Evolutionary conservation across 2,329 filamentous ascomycete genomes (phyloP).

Genomic region (Penicillium sp.): DNA sequence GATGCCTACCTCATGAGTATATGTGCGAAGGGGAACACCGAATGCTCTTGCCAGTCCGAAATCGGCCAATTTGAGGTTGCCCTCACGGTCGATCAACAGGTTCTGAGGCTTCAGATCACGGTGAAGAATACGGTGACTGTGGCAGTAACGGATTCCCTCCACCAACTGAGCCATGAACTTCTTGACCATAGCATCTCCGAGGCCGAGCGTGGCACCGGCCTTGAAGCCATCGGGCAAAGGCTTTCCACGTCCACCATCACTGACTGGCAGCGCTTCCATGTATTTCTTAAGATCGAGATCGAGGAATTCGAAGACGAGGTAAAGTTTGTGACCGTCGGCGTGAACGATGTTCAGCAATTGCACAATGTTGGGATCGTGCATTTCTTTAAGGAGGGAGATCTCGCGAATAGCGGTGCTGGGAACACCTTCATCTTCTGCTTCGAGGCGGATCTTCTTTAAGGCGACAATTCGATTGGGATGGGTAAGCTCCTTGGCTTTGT

Average conservation of each 20-base stretch:
- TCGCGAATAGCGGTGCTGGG: slow-evolving; percentile 92
- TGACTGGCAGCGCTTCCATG: slow-evolving; percentile 86
- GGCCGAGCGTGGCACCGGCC: slow-evolving; percentile 65
- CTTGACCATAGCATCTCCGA: slow-evolving; percentile 81
- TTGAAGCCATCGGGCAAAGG: slow-evolving; percentile 76
- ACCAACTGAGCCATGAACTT: slow-evolving; percentile 91
- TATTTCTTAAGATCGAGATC: slow-evolving; percentile 94
- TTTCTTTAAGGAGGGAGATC: slow-evolving; percentile 91
- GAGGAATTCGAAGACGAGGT: slow-evolving; percentile 89
- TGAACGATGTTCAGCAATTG: slow-evolving; percentile 89
- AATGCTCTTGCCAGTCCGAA: slow-evolving; percentile 89
- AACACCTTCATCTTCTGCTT: slow-evolving; percentile 92
- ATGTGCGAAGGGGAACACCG: slow-evolving; percentile 85
- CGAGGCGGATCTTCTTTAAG: slow-evolving; percentile 92
- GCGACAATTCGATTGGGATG: slow-evolving; percentile 84
- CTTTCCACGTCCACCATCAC: slow-evolving; percentile 82
- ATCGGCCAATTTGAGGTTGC: slow-evolving; percentile 87
- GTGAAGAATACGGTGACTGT: slow-evolving; percentile 83
- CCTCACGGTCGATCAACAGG: slow-evolving; percentile 79
- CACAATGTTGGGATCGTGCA: slow-evolving; percentile 90
- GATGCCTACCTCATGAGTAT: slow-evolving; percentile 74
- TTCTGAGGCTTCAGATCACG: slow-evolving; percentile 91
- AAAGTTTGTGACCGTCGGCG: slow-evolving; percentile 91
- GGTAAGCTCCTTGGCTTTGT: slow-evolving; percentile 85
- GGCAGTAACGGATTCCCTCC: slow-evolving; percentile 82